Conservation (phyloP, 768 basidiomycete genomes). For the Cantharellus cinnabarinus region DNA sequence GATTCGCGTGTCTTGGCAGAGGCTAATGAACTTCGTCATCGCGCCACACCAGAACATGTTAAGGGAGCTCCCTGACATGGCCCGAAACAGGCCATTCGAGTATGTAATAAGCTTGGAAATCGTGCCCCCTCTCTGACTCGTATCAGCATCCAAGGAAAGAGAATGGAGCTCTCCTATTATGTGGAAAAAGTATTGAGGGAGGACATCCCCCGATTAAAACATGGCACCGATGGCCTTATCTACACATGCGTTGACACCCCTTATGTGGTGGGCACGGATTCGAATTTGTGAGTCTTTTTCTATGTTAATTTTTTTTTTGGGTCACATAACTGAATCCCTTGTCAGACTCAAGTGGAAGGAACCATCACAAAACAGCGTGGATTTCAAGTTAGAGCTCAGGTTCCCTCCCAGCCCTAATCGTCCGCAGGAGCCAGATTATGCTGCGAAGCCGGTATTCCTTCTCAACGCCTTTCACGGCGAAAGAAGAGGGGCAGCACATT, state of each 20-base stretch:
- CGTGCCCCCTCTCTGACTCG: not conserved
- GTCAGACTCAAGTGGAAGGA: conserved; percentile 95
- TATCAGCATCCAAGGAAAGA: conserved; percentile 65
- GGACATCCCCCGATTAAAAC: conserved; percentile 69
- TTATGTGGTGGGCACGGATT: conserved; percentile 69
- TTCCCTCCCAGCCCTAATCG: conserved; percentile 50
- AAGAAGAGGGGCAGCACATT: conserved; percentile 23
- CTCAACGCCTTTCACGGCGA: conserved; percentile 69
- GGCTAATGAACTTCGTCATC: conserved; percentile 64
- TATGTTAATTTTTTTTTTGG: conserved; percentile 1
- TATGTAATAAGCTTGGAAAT: conserved; percentile 21
- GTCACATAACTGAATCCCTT: not conserved
- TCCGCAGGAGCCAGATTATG: conserved; percentile 49
- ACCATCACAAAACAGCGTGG: conserved; percentile 91
- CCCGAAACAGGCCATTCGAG: conserved; percentile 57
- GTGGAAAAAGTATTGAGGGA: conserved; percentile 68
- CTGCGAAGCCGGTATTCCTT: conserved; percentile 68
- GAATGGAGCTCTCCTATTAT: conserved; percentile 69
- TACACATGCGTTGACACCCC: conserved; percentile 79
- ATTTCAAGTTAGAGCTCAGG: conserved; percentile 88
- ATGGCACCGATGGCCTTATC: conserved; percentile 89
- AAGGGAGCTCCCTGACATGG: conserved; percentile 46
- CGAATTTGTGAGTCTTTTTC: conserved; percentile 46
- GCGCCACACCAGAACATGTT: conserved; percentile 58
- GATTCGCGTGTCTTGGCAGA: conserved; percentile 15